A percentile compares a stretch with the other conserved stretches of the same genome.
Evolutionary conservation across 176 grass and related monocot genomes (phyloP).

Genomic region (Paspalum notatum): DNA sequence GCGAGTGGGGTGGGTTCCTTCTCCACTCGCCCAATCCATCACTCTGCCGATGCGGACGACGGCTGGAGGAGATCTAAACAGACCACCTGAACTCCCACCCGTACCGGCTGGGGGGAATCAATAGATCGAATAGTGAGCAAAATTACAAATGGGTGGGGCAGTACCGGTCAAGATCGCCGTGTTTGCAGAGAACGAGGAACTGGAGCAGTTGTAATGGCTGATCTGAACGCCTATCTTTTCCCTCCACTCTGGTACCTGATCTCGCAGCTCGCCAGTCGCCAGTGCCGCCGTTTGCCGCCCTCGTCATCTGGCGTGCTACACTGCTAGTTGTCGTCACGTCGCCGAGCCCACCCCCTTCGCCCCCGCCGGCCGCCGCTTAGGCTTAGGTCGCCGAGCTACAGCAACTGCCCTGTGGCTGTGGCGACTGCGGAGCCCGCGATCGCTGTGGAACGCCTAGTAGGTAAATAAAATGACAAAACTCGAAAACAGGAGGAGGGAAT

Average conservation of each 20-base stretch:
- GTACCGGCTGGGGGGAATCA: background rate
- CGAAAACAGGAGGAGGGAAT: no score
- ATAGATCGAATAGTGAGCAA: slow-evolving; percentile 14
- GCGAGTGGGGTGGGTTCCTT: background rate
- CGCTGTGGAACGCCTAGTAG: no score
- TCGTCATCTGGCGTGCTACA: background rate
- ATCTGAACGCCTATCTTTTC: background rate
- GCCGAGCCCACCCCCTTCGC: background rate
- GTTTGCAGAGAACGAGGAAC: background rate
- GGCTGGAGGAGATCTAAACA: slow-evolving; percentile 11
- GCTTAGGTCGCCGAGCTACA: background rate
- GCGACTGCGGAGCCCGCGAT: background rate
- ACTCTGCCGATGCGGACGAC: background rate
- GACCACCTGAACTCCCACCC: background rate
- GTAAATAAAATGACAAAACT: no score
- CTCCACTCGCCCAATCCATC: background rate
- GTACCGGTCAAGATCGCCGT: background rate
- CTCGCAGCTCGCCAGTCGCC: background rate
- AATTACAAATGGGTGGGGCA: background rate
- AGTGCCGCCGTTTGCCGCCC: background rate
- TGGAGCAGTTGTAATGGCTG: background rate
- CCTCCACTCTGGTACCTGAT: background rate
- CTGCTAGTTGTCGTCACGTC: background rate
- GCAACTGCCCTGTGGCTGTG: no score
- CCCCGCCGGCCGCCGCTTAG: background rate